Evolutionary conservation across 2,329 filamentous ascomycete species (phyloP).

Genomic region (Calonectria pteridis): DNA sequence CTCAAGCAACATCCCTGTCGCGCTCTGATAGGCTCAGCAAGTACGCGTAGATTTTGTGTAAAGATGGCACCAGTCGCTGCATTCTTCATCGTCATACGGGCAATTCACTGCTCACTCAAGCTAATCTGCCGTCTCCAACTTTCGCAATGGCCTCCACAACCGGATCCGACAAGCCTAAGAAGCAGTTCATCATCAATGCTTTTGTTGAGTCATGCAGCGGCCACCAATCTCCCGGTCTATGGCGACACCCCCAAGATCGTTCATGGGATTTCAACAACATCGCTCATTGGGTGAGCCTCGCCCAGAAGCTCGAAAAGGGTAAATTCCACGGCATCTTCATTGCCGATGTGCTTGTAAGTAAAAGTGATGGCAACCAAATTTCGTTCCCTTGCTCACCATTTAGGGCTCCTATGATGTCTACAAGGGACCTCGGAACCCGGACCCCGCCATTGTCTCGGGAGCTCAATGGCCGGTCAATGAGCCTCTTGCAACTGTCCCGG

Average conservation of each 20-base stretch:
- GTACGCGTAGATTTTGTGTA: conserved; percentile 1
- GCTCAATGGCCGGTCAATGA: conserved; percentile 81
- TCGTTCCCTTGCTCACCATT: not conserved
- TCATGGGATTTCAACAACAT: conserved; percentile 72
- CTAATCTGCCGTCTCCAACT: not conserved
- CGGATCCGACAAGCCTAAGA: conserved; percentile 44
- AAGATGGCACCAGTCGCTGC: conserved; percentile 5
- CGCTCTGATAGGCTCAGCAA: not conserved
- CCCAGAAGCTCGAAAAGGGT: conserved; percentile 52
- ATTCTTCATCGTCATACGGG: not conserved
- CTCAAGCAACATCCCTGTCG: not conserved
- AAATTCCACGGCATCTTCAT: conserved; percentile 77
- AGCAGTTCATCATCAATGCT: conserved; percentile 57
- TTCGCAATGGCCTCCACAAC: conserved; percentile 9
- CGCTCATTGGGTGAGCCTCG: conserved; percentile 70
- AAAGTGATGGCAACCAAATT: not conserved
- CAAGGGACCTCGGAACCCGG: conserved; percentile 63
- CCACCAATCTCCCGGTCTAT: conserved; percentile 61
- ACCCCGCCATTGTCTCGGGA: conserved; percentile 70
- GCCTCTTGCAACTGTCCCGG: conserved; percentile 69
- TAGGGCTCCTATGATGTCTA: conserved; percentile 77
- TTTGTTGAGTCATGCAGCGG: conserved; percentile 57
- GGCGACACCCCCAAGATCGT: conserved; percentile 73
- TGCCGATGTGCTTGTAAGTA: conserved; percentile 64
- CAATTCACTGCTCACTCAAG: not conserved